These are phyloP conservation scores for Backusella tarrabulga DNA, from an alignment of 192 early-diverging fungal genomes.

Conservation along the genomic window DNA sequence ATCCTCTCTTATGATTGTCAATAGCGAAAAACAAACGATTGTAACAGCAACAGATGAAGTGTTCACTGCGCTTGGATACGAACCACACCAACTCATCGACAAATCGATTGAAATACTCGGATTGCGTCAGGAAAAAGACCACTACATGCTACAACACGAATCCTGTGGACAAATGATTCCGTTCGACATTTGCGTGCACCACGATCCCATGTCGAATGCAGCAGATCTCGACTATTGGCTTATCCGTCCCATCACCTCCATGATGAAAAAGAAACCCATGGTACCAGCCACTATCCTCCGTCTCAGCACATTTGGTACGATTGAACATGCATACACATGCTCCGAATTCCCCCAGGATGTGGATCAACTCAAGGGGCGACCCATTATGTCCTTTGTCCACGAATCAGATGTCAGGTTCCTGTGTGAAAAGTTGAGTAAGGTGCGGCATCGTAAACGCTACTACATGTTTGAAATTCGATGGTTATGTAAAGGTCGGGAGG, in stretches of 20 bases:
- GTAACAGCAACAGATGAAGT: slow-evolving; percentile 27
- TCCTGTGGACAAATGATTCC: slow-evolving; percentile 6
- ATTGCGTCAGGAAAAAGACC: not conserved
- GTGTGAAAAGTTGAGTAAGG: slow-evolving; percentile 3
- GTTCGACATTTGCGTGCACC: slow-evolving; percentile 18
- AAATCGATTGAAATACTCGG: not conserved
- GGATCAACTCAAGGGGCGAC: slow-evolving; percentile 6
- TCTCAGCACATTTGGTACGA: slow-evolving; percentile 22
- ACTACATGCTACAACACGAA: slow-evolving; percentile 2
- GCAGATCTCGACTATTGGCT: slow-evolving; percentile 25
- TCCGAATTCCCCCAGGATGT: slow-evolving; percentile 8
- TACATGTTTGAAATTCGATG: slow-evolving; percentile 15
- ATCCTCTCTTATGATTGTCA: slow-evolving; percentile 21
- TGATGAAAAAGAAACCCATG: not conserved
- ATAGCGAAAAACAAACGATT: slow-evolving; percentile 18
- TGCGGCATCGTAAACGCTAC: not conserved
- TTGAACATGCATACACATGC: slow-evolving; percentile 18
- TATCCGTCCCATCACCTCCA: not conserved
- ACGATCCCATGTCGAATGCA: slow-evolving; percentile 16
- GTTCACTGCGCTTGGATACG: slow-evolving; percentile 19
- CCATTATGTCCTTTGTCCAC: slow-evolving; percentile 30
- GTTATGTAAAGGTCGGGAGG: not conserved
- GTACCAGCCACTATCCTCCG: slow-evolving; percentile 12
- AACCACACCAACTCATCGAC: slow-evolving; percentile 1
- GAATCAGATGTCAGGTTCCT: slow-evolving; percentile 15